Evolutionary conservation across 352 stramenopile species (phyloP).

Genomic region (Bremia lactucae): DNA sequence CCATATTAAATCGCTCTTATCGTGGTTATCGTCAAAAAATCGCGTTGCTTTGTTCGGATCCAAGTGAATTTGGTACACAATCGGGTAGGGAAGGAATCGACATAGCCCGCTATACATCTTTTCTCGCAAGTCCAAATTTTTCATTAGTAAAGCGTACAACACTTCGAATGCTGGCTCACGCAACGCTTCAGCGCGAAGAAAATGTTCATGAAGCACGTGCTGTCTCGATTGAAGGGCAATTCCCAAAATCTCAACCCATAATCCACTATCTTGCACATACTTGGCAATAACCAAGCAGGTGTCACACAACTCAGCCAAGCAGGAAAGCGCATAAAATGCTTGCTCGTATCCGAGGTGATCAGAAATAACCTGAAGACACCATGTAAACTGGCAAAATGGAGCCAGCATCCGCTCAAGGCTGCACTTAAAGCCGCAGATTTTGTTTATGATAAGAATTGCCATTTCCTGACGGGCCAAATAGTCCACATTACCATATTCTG

Average conservation of each 20-base stretch:
- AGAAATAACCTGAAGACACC: conserved; percentile 72
- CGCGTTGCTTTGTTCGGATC: conserved; percentile 55
- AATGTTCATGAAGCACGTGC: conserved; percentile 75
- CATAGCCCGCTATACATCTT: conserved; percentile 65
- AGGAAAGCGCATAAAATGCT: conserved; percentile 66
- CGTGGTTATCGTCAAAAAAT: conserved; percentile 79
- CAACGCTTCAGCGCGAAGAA: conserved; percentile 59
- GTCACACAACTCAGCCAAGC: conserved; percentile 66
- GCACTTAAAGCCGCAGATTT: conserved; percentile 64
- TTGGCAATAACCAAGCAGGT: conserved; percentile 62
- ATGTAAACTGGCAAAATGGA: conserved; percentile 68
- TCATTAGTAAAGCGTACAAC: conserved; percentile 62
- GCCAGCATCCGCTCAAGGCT: conserved; percentile 63
- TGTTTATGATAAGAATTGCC: conserved; percentile 67
- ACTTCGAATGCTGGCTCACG: conserved; percentile 75
- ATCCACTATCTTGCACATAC: conserved; percentile 58
- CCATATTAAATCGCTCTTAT: conserved; percentile 79
- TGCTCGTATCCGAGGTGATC: conserved; percentile 76
- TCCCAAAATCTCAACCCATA: conserved; percentile 73
- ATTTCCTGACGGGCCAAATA: conserved; percentile 70
- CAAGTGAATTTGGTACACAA: conserved; percentile 78
- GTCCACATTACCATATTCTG: conserved; percentile 68
- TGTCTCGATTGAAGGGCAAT: conserved; percentile 71
- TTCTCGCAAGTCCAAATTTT: conserved; percentile 54
- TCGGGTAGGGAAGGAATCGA: conserved; percentile 65